Percentiles rank a stretch among this genome's conserved stretches.
These are phyloP conservation scores for Prinsepia uniflora DNA, from an alignment of 306 rosid species.

Conservation along the genomic window DNA sequence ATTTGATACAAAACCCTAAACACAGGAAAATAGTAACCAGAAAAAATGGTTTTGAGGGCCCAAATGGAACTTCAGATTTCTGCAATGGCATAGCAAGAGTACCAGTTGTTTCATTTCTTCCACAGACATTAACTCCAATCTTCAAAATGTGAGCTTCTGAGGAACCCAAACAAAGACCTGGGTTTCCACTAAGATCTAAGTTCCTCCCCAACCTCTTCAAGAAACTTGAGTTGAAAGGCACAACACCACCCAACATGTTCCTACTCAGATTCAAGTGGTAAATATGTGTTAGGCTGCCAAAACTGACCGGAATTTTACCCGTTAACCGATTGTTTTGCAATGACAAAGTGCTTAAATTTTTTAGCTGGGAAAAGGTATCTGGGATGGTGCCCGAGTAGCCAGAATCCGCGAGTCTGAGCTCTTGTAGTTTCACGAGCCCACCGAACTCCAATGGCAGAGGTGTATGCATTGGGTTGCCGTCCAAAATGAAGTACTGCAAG, in stretches of 20 bases:
- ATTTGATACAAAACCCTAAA: constrained; percentile 20
- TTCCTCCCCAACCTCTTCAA: constrained; percentile 44
- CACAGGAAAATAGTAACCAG: constrained; percentile 16
- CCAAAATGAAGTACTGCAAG: constrained; percentile 51
- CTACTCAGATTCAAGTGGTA: constrained; percentile 55
- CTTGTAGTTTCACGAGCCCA: constrained; percentile 40
- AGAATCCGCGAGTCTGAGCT: constrained; percentile 45
- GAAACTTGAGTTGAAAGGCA: constrained; percentile 53
- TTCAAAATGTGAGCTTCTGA: constrained; percentile 32
- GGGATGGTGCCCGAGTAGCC: constrained; percentile 47
- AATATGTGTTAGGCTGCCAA: constrained; percentile 37
- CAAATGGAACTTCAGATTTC: constrained; percentile 25
- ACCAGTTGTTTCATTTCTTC: constrained; percentile 18
- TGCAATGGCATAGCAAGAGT: constrained; percentile 28
- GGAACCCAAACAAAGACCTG: constrained; percentile 44
- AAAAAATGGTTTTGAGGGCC: constrained; percentile 19
- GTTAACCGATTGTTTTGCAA: constrained; percentile 40
- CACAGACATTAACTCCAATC: constrained; percentile 46
- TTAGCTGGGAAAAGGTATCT: constrained; percentile 35
- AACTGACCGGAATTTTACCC: constrained; percentile 36
- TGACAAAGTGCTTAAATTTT: constrained; percentile 45
- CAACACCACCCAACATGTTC: constrained; percentile 36
- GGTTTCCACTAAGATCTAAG: constrained; percentile 50
- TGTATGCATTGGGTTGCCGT: constrained; percentile 41
- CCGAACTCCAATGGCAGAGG: constrained; percentile 40